These are phyloP conservation scores for Colletotrichum eremochloae DNA, from an alignment of 2,329 filamentous ascomycete species.

Conservation along the genomic window DNA sequence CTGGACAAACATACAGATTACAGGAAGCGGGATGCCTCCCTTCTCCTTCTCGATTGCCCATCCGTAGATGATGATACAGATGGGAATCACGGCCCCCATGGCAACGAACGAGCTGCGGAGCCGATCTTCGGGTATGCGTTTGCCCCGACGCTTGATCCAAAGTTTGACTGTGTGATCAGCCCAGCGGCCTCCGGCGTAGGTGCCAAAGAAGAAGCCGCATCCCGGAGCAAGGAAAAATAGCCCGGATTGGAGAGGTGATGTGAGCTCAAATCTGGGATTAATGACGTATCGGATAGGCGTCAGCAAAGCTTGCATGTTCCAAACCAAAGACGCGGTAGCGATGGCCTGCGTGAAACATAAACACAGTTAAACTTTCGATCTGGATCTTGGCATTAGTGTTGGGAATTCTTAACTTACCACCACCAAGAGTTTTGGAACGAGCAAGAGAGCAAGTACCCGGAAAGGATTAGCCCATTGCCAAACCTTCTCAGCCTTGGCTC, in stretches of 20 bases:
- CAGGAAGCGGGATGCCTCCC: constrained; percentile 63
- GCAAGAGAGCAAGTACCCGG: constrained; percentile 73
- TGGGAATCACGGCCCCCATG: constrained; percentile 70
- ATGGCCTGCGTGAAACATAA: neutral
- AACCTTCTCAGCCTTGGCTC: constrained; percentile 52
- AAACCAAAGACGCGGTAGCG: constrained; percentile 65
- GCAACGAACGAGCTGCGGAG: constrained; percentile 73
- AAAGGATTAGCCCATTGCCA: constrained; percentile 73
- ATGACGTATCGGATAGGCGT: constrained; percentile 78
- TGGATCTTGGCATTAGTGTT: too few relatives aligned
- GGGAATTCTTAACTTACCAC: constrained; percentile 61
- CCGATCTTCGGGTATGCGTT: constrained; percentile 78
- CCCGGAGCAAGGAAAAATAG: constrained; percentile 82
- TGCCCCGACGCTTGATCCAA: constrained; percentile 67
- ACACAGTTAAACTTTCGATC: neutral
- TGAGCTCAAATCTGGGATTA: constrained; percentile 77
- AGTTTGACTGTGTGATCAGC: constrained; percentile 73
- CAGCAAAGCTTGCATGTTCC: constrained; percentile 79
- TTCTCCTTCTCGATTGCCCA: constrained; percentile 56
- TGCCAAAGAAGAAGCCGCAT: constrained; percentile 74
- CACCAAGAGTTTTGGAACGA: constrained; percentile 74
- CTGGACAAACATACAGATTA: constrained; percentile 78
- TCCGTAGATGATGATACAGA: constrained; percentile 77
- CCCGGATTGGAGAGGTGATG: constrained; percentile 73
- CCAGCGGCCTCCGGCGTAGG: constrained; percentile 76